Evolutionary conservation across 148 eudicot genomes (phyloP), one percentile per base, ranked within the genome.

Genomic region (Simmondsia chinensis): DNA sequence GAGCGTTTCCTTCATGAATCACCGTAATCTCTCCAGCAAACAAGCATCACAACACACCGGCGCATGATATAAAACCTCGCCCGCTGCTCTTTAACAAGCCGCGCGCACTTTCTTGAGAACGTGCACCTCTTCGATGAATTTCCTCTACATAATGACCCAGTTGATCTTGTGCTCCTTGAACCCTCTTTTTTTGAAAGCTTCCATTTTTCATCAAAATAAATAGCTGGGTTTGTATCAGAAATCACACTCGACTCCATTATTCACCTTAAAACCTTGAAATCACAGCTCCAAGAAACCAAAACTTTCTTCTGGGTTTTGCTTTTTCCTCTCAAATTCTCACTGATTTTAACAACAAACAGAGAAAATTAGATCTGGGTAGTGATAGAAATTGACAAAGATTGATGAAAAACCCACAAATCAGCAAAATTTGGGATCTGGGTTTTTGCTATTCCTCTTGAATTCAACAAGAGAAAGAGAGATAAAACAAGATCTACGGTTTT

Each of bases 41-140:
- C 34, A 20, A 87, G 80, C 88, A 87, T 83, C 29, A 72, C 74
- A 45, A 88, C 81, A 45, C 94, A 88, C 1, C 94, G 65, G 41
- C 87, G 49, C 74, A 88, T 70, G 64, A 88, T 83, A 56, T 88
- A 88, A 30, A 83, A 88, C 34, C 78, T 71, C 6, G 96, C 94
- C 14, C 96, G 70, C 30, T 87, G 96, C 40, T 87, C 81, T 33
- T 80, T 75, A 7, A 83, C 94, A 11, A 88, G 75, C 20, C 70
- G 54, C 0, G 86, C 70, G 33, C 94, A 88, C 63, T 80, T 88
- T 24, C 83, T 71, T 1, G 79, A 59, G 35, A 82, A 80, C 39
- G 82, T 56, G 63, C 85, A 79, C 51, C 70, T 61, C 42, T 63
- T 71, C 26, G 71, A 52, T 31, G 82, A 54, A 48, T 48, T 60